Evolutionary conservation across 805 yeast species (phyloP), one percentile per base, ranked within the genome.

Genomic region (Geotrichum ghanense): DNA sequence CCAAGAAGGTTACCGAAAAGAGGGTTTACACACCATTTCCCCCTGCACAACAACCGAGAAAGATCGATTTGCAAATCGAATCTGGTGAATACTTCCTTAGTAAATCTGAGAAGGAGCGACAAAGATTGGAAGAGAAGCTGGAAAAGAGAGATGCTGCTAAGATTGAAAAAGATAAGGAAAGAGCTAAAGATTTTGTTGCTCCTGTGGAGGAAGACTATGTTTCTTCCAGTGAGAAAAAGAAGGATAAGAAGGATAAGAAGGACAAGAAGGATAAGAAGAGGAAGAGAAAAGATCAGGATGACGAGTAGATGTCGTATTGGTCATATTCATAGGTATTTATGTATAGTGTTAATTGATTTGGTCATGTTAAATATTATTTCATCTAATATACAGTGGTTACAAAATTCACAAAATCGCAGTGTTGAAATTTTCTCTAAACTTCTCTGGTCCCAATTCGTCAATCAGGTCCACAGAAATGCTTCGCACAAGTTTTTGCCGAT

Each of bases 11-110:
- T 59, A 76, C 76, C 72, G 75, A 66, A 80, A 73, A 74, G 74
- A 89, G 82, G 67, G 81, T 78, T 2, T 90, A 90, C 76, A 92
- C 98, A 26, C 97, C 98, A 62, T 92, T 92, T 88, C 98, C 98
- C 70, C 97, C 98, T 57, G 84, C 86, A 45, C 98, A 86, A 68
- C 77, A 79, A 55, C 98, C 97, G 61, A 83, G 97, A 73, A 89
- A 92, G 84, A 73, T 92, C 66, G 98, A 92, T 76, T 71, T 89
- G 63, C 95, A 88, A 70, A 88, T 92, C 66, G 98, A 92, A 67
- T 81, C 94, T 71, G 98, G 98, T 77, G 98, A 92, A 66, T 92
- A 87, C 69, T 92, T 92, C 78, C 73, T 92, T 69, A 84, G 87
- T 50, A 83, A 86, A 70, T 77, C 72, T 58, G 95, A 89, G 59